These are phyloP conservation scores for Diplodia scrobiculata DNA, from an alignment of 2,329 filamentous ascomycete genomes.

Conservation along the genomic window DNA sequence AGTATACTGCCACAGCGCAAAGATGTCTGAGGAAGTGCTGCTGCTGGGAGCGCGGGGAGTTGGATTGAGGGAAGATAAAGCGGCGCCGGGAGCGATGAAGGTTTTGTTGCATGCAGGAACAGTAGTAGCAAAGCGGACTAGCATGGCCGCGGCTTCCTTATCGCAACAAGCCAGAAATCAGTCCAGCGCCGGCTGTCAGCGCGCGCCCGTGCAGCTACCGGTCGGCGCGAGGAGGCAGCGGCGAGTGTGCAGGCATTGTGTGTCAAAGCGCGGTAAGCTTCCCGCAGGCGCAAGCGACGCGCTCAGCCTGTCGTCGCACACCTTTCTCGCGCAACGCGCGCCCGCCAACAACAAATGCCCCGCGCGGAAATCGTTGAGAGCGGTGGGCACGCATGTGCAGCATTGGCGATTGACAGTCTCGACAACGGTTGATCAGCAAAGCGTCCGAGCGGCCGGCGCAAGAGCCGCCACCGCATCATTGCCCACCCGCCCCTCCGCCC, in stretches of 20 bases:
- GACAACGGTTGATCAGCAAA: slow-evolving; percentile 20
- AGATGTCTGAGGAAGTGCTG: slow-evolving; percentile 2
- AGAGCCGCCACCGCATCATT: slow-evolving; percentile 24
- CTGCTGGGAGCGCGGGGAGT: slow-evolving; percentile 3
- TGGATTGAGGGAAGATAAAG: neutral
- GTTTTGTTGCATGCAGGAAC: slow-evolving; percentile 29
- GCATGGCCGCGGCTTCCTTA: slow-evolving; percentile 29
- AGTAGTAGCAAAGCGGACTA: slow-evolving; percentile 25
- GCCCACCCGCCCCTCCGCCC: slow-evolving; percentile 11
- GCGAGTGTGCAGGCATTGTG: neutral
- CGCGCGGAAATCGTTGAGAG: slow-evolving; percentile 15
- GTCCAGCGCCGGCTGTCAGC: slow-evolving; percentile 8
- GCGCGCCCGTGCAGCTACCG: slow-evolving; percentile 9
- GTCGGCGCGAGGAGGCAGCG: slow-evolving; percentile 6
- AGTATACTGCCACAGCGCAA: slow-evolving; percentile 16
- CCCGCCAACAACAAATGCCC: slow-evolving; percentile 8
- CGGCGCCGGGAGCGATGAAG: slow-evolving; percentile 6
- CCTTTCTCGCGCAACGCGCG: neutral
- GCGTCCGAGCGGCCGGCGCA: slow-evolving; percentile 15
- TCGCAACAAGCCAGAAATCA: slow-evolving; percentile 5
- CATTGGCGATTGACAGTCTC: slow-evolving; percentile 11
- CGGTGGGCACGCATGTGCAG: slow-evolving; percentile 20
- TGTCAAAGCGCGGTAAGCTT: slow-evolving; percentile 6
- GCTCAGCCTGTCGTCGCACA: slow-evolving; percentile 14
- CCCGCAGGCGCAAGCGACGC: neutral